phyloP scores from a whole-genome alignment of 805 yeast species.

The Wickerhamiella azymoides region DNA sequence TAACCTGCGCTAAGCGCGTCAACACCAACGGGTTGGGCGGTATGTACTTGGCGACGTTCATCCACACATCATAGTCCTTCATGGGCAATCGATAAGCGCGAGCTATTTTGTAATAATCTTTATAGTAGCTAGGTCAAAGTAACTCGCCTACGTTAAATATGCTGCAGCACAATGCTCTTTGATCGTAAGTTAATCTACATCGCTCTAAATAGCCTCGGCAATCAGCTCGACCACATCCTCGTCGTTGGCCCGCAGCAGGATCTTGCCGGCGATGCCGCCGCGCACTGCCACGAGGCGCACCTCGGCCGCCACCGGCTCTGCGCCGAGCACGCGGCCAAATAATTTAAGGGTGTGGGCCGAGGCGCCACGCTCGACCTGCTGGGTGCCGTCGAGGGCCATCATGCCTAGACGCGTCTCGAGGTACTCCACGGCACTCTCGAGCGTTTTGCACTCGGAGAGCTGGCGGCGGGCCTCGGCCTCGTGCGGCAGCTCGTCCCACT shows the following conservation, averaged over 20 bases:
- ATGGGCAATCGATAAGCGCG: too few relatives aligned
- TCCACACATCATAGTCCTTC: background rate
- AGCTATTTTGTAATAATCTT: too few relatives aligned
- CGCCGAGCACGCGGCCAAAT: constrained; percentile 54
- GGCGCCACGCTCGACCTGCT: constrained; percentile 38
- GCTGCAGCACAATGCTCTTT: too few relatives aligned
- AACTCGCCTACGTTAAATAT: too few relatives aligned
- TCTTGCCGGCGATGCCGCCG: constrained; percentile 34
- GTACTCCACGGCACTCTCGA: constrained; percentile 45
- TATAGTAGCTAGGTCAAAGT: too few relatives aligned
- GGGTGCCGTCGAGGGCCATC: constrained; percentile 64
- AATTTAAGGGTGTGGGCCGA: constrained; percentile 61
- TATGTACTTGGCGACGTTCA: too few relatives aligned
- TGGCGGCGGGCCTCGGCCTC: constrained; percentile 58
- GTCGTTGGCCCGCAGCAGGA: constrained; percentile 29
- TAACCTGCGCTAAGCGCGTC: too few relatives aligned
- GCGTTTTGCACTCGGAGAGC: constrained; percentile 33
- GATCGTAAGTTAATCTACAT: too few relatives aligned
- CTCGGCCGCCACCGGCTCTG: constrained; percentile 31
- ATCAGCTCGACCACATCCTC: constrained; percentile 38
- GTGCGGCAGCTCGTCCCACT: constrained; percentile 55
- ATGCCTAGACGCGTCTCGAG: constrained; percentile 42
- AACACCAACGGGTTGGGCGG: too few relatives aligned
- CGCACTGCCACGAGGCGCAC: constrained; percentile 32
- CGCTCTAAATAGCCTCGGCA: constrained; percentile 27